phyloP scores from a whole-genome alignment of 805 yeast species.

The Kodamaea hsintzibuensis region DNA sequence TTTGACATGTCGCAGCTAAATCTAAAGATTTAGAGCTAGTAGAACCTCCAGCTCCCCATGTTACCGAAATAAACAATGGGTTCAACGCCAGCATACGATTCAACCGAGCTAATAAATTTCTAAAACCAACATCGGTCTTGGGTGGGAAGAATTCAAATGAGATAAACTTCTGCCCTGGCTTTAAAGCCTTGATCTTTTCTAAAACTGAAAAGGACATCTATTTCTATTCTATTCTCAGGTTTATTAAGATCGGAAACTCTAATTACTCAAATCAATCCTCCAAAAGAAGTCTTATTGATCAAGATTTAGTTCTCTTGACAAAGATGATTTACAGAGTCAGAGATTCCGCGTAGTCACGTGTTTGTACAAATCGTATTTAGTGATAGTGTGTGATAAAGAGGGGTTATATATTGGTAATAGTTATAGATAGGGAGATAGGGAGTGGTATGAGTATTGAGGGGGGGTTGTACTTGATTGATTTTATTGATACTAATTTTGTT shows the following conservation, averaged over 20 bases:
- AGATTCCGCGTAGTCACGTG: conserved; percentile 11
- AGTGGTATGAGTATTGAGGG: too few species aligned
- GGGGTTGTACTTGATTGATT: too few species aligned
- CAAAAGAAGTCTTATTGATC: background rate
- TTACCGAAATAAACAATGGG: conserved; percentile 87
- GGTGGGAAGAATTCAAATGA: conserved; percentile 98
- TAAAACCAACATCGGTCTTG: conserved; percentile 84
- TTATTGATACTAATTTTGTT: too few species aligned
- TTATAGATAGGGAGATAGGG: background rate
- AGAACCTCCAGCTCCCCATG: conserved; percentile 99
- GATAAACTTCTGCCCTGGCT: conserved; percentile 59
- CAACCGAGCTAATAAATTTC: conserved; percentile 82
- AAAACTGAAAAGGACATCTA: conserved; percentile 31
- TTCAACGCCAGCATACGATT: conserved; percentile 85
- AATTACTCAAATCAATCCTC: background rate
- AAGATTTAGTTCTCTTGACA: background rate
- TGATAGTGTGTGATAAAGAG: background rate
- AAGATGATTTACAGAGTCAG: background rate
- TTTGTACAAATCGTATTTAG: background rate
- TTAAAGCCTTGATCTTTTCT: conserved; percentile 52
- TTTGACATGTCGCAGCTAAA: conserved; percentile 74
- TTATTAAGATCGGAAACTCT: background rate
- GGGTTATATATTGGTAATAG: background rate
- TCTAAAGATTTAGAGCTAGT: conserved; percentile 85
- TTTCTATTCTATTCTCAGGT: background rate